These are phyloP conservation scores for Cucurbita maxima DNA, from an alignment of 306 rosid species.

Conservation along the genomic window DNA sequence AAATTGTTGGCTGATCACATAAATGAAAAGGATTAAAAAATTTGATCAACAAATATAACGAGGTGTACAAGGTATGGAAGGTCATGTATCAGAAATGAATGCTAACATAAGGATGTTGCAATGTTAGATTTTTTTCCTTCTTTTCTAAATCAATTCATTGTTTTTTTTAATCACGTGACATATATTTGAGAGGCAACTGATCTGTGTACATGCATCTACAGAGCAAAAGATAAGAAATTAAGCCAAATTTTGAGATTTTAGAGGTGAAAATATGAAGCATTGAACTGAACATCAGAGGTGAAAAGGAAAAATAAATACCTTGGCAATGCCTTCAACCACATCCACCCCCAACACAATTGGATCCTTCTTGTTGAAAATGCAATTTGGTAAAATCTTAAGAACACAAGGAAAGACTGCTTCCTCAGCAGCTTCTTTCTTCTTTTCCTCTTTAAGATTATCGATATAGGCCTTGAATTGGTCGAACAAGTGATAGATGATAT, in stretches of 20 bases:
- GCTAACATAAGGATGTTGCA: background rate
- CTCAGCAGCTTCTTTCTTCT: conserved; percentile 79
- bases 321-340: conserved; percentile 71
- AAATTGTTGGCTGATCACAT: background rate
- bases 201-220: background rate
- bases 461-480: conserved; percentile 90
- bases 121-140: background rate
- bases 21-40: background rate
- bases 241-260: background rate
- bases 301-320: conserved; percentile 33
- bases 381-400: conserved; percentile 63
- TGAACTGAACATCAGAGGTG: background rate
- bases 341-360: conserved; percentile 97
- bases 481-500: conserved; percentile 84
- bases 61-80: background rate
- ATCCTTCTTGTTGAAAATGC: conserved; percentile 88
- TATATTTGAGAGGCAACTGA: background rate
- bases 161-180: background rate
- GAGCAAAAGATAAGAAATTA: background rate
- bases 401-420: conserved; percentile 93
- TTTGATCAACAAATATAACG: background rate
- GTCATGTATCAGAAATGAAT: background rate
- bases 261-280: background rate
- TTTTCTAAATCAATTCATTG: background rate
- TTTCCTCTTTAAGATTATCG: conserved; percentile 79